phyloP scores from a whole-genome alignment of 1,284 basidiomycete genomes.

The Bjerkandera adusta region DNA sequence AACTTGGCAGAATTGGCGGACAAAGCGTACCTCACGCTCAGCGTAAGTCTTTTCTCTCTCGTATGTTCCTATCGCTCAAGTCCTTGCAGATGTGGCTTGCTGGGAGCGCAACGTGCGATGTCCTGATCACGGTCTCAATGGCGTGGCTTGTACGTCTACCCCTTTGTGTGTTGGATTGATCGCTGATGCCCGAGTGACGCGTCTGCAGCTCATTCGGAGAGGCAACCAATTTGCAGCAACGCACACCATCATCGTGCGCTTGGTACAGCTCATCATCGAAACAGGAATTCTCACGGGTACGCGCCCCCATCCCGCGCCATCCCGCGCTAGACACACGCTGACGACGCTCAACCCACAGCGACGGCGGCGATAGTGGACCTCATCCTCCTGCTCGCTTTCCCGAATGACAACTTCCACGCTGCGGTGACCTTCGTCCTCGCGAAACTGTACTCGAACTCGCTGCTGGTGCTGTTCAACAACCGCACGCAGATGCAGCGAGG shows the following conservation, averaged over 20 bases:
- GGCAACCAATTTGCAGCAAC: neutral
- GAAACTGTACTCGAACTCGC: constrained; percentile 2
- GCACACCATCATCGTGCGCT: neutral
- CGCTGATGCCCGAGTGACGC: neutral
- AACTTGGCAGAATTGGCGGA: too few species aligned
- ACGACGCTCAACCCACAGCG: neutral
- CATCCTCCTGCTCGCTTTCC: constrained; percentile 2
- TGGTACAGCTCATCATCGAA: constrained; percentile 3
- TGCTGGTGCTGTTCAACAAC: neutral
- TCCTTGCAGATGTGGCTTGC: constrained; percentile 4
- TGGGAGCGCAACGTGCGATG: constrained; percentile 3
- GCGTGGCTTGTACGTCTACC: neutral
- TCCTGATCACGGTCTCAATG: neutral
- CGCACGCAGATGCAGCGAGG: neutral
- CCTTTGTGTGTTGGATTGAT: too few species aligned
- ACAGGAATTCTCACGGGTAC: constrained; percentile 2
- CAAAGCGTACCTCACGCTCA: too few species aligned
- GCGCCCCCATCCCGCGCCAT: too few species aligned
- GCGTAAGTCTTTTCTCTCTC: too few species aligned
- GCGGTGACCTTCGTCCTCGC: neutral
- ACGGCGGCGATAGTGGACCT: neutral
- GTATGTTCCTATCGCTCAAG: too few species aligned
- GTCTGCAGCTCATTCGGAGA: neutral
- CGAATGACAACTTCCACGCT: neutral
- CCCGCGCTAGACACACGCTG: too few species aligned